Conservation (phyloP, 2,329 filamentous ascomycete species). For the Fusarium burgessii region DNA sequence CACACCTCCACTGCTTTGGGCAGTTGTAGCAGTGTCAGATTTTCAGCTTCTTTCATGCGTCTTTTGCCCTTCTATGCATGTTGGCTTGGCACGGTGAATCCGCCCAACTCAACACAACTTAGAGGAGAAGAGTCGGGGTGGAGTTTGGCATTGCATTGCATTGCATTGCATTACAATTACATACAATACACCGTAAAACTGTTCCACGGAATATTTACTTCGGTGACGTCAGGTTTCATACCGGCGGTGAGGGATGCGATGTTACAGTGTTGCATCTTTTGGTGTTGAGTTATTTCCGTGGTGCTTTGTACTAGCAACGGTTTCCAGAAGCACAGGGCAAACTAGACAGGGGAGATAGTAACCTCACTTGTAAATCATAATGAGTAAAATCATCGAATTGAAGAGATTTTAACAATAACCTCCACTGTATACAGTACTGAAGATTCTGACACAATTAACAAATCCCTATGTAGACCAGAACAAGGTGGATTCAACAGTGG, state of each 20-base stretch:
- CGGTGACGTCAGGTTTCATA: constrained; percentile 17
- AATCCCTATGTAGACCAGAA: background rate
- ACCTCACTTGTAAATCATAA: background rate
- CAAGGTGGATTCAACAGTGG: constrained; percentile 8
- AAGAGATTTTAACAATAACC: background rate
- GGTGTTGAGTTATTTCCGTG: constrained; percentile 15
- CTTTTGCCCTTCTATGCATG: constrained; percentile 13
- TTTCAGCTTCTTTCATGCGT: constrained; percentile 10
- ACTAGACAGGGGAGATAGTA: background rate
- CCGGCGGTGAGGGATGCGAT: constrained; percentile 23
- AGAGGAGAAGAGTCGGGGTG: background rate
- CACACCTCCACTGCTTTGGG: constrained; percentile 11
- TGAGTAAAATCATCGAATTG: background rate
- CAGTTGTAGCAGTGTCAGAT: background rate
- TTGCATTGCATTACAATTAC: background rate
- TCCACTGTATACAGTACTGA: background rate
- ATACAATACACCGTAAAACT: background rate
- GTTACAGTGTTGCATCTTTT: background rate
- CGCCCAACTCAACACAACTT: background rate
- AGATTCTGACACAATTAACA: background rate
- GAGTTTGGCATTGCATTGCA: background rate
- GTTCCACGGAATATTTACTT: background rate
- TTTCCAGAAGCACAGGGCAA: background rate
- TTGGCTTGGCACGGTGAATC: constrained; percentile 6
- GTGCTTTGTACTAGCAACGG: constrained; percentile 3